Evolutionary conservation across 2,329 filamentous ascomycete species (phyloP).

Genomic region (Mycosphaerella sp.): DNA sequence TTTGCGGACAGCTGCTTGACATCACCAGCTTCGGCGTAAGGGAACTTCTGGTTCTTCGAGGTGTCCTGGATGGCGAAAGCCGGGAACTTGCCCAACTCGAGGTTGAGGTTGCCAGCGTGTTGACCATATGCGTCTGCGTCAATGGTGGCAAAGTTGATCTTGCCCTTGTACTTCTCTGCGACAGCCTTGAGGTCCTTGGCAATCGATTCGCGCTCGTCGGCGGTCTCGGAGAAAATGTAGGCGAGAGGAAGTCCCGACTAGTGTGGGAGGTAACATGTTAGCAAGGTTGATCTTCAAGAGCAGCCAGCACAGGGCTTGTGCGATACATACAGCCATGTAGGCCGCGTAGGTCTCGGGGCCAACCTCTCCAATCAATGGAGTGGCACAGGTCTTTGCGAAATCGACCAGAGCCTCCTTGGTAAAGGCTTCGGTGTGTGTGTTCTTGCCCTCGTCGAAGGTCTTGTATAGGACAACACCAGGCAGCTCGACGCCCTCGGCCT

Average conservation of each 20-base stretch:
- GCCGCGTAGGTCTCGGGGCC: constrained; percentile 92
- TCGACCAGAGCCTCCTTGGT: constrained; percentile 70
- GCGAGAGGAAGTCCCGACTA: constrained; percentile 81
- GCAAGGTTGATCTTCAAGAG: too few species aligned
- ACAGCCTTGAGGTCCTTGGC: constrained; percentile 73
- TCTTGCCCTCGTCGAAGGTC: constrained; percentile 94
- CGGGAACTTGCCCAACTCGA: constrained; percentile 90
- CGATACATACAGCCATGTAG: constrained; percentile 70
- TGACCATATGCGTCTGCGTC: constrained; percentile 91
- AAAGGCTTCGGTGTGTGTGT: constrained; percentile 73
- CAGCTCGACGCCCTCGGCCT: constrained; percentile 82
- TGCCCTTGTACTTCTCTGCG: constrained; percentile 86
- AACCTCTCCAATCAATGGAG: constrained; percentile 88
- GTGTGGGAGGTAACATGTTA: background rate
- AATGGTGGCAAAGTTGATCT: constrained; percentile 96
- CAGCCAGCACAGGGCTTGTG: too few species aligned
- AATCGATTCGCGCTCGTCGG: constrained; percentile 79
- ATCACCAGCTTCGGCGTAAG: constrained; percentile 62
- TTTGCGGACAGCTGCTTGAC: constrained; percentile 68
- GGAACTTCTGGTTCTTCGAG: constrained; percentile 94
- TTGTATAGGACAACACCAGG: constrained; percentile 94
- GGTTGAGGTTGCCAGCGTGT: constrained; percentile 94
- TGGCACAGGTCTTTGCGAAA: constrained; percentile 80
- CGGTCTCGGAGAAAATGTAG: constrained; percentile 93
- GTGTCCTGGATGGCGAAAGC: constrained; percentile 97